A percentile compares a stretch with the other conserved stretches of the same genome.
Evolutionary conservation across 1,284 basidiomycete genomes (phyloP).

Genomic region (Ceratobasidium sp.): DNA sequence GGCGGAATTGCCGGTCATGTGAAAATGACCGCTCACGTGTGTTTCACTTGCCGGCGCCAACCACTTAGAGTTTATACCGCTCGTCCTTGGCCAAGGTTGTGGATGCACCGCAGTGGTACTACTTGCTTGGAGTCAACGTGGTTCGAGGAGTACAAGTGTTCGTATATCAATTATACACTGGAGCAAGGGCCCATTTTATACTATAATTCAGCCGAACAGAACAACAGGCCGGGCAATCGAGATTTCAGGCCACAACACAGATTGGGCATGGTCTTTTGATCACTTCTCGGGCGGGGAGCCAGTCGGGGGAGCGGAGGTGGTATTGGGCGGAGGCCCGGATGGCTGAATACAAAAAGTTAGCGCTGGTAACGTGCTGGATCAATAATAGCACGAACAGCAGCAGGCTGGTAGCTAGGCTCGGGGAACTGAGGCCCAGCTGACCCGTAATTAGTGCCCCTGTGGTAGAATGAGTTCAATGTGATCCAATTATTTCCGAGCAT

Average conservation of each 20-base stretch:
- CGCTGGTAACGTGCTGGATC: background rate
- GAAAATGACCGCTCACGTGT: background rate
- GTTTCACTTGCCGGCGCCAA: background rate
- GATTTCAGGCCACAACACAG: background rate
- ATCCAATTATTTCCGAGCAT: too few relatives aligned
- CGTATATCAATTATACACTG: background rate
- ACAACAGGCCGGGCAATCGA: background rate
- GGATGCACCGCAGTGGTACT: background rate
- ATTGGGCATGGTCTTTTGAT: background rate
- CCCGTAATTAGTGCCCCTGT: background rate
- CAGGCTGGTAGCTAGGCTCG: conserved; percentile 17
- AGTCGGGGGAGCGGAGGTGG: conserved; percentile 34
- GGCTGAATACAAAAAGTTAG: background rate
- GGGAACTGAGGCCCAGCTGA: conserved; percentile 33
- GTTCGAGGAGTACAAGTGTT: background rate
- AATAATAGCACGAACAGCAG: background rate
- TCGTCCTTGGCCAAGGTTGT: background rate
- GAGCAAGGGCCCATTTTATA: background rate
- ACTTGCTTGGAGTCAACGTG: background rate
- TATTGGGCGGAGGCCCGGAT: conserved; percentile 20
- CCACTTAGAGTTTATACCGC: background rate
- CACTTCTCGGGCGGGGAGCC: conserved; percentile 37
- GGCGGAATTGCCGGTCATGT: conserved; percentile 13
- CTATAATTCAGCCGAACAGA: background rate
- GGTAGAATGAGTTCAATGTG: background rate